phyloP scores from a whole-genome alignment of 257 asterid genomes.

The Dorcoceras hygrometricum region DNA sequence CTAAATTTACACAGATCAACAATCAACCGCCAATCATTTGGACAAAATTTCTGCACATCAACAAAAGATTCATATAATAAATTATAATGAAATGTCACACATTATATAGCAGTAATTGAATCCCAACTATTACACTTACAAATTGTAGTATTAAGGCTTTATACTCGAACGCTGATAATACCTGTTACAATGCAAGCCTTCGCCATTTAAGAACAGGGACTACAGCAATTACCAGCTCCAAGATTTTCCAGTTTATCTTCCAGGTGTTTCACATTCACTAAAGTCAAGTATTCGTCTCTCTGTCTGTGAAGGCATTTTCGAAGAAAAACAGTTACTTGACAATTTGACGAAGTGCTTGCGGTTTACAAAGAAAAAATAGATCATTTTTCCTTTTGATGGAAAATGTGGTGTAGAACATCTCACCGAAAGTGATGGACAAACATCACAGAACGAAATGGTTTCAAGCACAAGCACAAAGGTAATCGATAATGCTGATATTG shows the following conservation, averaged over 20 bases:
- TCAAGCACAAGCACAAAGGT: neutral
- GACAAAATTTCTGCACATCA: neutral
- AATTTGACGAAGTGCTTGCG: neutral
- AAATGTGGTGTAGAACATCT: neutral
- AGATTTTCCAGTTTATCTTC: constrained; percentile 42
- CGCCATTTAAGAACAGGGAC: constrained; percentile 72
- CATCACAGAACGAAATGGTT: neutral
- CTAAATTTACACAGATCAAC: constrained; percentile 16
- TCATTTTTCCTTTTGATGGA: neutral
- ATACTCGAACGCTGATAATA: constrained; percentile 6
- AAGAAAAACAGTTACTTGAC: neutral
- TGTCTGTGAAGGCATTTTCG: constrained; percentile 36
- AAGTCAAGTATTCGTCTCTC: constrained; percentile 85
- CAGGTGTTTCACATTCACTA: constrained; percentile 81
- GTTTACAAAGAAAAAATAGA: neutral
- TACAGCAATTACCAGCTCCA: constrained; percentile 34
- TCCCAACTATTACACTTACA: constrained; percentile 6
- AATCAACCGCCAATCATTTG: neutral
- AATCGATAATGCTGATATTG: neutral
- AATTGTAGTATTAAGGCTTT: constrained; percentile 8
- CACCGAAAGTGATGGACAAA: neutral
- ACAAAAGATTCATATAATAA: constrained; percentile 6
- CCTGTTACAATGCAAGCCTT: constrained; percentile 60
- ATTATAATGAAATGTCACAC: constrained; percentile 21
- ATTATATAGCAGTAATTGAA: constrained; percentile 5